A percentile compares a stretch with the other conserved stretches of the same genome.
Conservation (phyloP, 225 moss, liverwort and hornwort genomes). For the Bryoerythrophyllum caledonicum region DNA sequence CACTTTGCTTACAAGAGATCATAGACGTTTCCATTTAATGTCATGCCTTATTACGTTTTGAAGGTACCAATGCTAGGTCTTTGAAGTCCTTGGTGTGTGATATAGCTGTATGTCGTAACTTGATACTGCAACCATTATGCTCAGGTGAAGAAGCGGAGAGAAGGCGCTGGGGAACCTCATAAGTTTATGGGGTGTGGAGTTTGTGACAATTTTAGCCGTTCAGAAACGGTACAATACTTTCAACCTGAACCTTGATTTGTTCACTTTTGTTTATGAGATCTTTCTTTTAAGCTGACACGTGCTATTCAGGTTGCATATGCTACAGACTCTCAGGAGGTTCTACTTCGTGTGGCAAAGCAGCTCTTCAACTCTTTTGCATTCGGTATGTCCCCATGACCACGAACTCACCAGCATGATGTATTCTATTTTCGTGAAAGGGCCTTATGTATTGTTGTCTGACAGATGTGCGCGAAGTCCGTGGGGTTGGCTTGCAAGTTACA, state of each 20-base stretch:
- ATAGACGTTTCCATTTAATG: slow-evolving; percentile 1
- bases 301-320: slow-evolving; percentile 79
- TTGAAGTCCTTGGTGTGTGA: not conserved
- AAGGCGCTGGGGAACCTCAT: slow-evolving; percentile 79
- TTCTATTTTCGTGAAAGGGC: not conserved
- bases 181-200: slow-evolving; percentile 97
- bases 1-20: slow-evolving; percentile 4
- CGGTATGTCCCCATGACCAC: slow-evolving; percentile 49
- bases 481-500: slow-evolving; percentile 94
- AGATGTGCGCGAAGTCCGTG: slow-evolving; percentile 92
- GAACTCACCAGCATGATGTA: slow-evolving; percentile 5
- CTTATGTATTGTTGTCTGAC: slow-evolving; percentile 24
- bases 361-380: slow-evolving; percentile 82
- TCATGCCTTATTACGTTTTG: slow-evolving; percentile 2
- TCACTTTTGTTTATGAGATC: slow-evolving; percentile 1
- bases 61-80: not conserved
- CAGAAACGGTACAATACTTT: slow-evolving; percentile 68
- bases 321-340: slow-evolving; percentile 78
- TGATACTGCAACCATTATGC: slow-evolving; percentile 9
- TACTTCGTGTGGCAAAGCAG: slow-evolving; percentile 80
- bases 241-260: not conserved
- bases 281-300: slow-evolving; percentile 17
- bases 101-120: not conserved
- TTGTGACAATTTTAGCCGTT: slow-evolving; percentile 96
- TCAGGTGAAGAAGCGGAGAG: slow-evolving; percentile 91